Evolutionary conservation across 2,329 filamentous ascomycete species (phyloP), one percentile per base, ranked within the genome.

Genomic region (Tolypocladium inflatum): DNA sequence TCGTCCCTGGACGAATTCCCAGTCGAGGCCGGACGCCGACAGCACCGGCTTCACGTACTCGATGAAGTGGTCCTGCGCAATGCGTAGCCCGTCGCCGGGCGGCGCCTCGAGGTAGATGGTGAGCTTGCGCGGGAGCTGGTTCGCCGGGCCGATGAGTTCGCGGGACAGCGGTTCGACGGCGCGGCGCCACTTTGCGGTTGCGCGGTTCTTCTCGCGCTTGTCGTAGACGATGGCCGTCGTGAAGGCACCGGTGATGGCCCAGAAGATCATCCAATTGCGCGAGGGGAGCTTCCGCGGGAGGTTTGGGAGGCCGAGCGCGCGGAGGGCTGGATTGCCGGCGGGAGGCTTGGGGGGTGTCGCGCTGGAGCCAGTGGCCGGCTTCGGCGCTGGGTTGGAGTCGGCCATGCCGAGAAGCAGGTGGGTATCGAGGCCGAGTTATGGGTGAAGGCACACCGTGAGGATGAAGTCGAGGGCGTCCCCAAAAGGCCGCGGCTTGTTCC

Each of bases 231-330:
- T 81, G 56, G 91, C 89, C 19, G 84, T 85, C 7, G 90, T 85
- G 69, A 96, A 88, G 53, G 89, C 84, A 56, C 87, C 87, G 13
- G 88, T 87, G 57, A 97, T 73, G 53, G 88, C 80, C 73, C 92
- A 85, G 77, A 99, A 99, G 68, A 99, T 97, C 75, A 94, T 85
- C 94, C 94, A 99, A 72, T 97, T 97, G 61, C 94, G 89, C 21
- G 93, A 97, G 9, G 94, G 94, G 21, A 99, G 84, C 73, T 86
- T 91, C 65, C 86, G 82, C 60, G 89, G 88, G 61, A 97, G 83
- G 64, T 87, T 89, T 55, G 93, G 93, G 59, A 99, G 78, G 58
- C 93, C 93, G 76, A 94, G 85, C 81, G 90, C 89, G 62, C 83
- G 84, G 66, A 90, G 83, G 57, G 85, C 88, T 50, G 87, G 88